Evolutionary conservation across 306 rosid species (phyloP).

Genomic region (Lathyrus tuberosus): DNA sequence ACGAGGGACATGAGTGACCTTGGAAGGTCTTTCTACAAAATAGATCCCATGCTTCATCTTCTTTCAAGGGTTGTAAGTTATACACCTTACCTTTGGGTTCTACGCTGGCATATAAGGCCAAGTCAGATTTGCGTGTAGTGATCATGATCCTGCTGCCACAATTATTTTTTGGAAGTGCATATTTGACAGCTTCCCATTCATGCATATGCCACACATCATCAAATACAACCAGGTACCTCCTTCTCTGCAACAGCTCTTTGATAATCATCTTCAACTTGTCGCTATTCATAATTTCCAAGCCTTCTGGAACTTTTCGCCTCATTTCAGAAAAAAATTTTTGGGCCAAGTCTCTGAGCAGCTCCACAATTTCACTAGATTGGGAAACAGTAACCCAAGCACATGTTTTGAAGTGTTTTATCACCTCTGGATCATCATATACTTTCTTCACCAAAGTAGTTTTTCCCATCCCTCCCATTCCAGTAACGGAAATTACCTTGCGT

Average conservation of each 20-base stretch:
- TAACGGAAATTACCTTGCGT: slow-evolving; percentile 50
- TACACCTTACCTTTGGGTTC: slow-evolving; percentile 41
- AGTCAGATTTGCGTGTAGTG: slow-evolving; percentile 52
- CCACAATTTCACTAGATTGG: slow-evolving; percentile 42
- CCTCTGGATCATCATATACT: slow-evolving; percentile 57
- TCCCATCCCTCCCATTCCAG: slow-evolving; percentile 71
- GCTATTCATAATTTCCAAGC: slow-evolving; percentile 45
- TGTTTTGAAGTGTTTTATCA: slow-evolving; percentile 52
- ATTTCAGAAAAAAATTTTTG: slow-evolving; percentile 43
- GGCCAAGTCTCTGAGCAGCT: slow-evolving; percentile 52
- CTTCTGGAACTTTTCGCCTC: slow-evolving; percentile 45
- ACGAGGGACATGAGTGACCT: too few species aligned
- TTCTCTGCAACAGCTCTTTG: slow-evolving; percentile 45
- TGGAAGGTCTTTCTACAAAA: too few species aligned
- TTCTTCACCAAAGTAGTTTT: slow-evolving; percentile 60
- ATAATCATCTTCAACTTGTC: slow-evolving; percentile 43
- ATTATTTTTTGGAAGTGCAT: slow-evolving; percentile 51
- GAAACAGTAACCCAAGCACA: slow-evolving; percentile 65
- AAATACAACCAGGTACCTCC: slow-evolving; percentile 60
- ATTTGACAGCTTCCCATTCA: slow-evolving; percentile 61
- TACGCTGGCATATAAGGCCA: slow-evolving; percentile 43
- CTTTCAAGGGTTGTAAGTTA: slow-evolving; percentile 45
- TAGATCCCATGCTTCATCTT: too few species aligned
- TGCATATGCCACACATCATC: slow-evolving; percentile 54
- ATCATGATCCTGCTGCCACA: slow-evolving; percentile 58